These are phyloP conservation scores for Rhizopogon vesiculosus DNA, from an alignment of 768 basidiomycete genomes.

Conservation along the genomic window DNA sequence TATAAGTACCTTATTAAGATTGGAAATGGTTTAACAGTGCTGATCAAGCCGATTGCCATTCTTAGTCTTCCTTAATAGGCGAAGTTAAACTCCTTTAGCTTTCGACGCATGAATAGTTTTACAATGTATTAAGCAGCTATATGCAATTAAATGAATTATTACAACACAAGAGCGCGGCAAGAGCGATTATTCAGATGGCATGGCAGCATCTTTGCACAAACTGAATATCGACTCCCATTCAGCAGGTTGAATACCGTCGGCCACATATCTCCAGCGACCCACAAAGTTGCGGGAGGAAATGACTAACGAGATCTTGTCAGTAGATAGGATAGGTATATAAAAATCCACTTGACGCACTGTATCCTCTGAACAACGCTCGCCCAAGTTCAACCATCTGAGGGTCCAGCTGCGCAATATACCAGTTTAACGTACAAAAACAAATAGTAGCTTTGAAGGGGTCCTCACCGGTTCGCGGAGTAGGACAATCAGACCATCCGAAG, in stretches of 20 bases:
- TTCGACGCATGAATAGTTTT: no score
- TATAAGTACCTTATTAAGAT: no score
- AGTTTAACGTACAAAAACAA: constrained; percentile 2
- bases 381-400: constrained; percentile 26
- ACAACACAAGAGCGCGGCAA: no score
- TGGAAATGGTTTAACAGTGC: no score
- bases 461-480: constrained; percentile 49
- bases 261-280: constrained; percentile 38
- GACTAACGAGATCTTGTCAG: constrained; percentile 29
- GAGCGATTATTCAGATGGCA: constrained; percentile 1
- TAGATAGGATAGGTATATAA: neutral
- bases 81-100: no score
- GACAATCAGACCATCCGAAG: constrained; percentile 55
- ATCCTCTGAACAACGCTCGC: constrained; percentile 41
- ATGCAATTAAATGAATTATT: neutral
- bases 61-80: no score
- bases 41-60: no score
- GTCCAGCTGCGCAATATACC: constrained; percentile 13
- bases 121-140: neutral
- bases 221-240: constrained; percentile 53
- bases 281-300: constrained; percentile 48
- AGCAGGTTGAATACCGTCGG: constrained; percentile 28
- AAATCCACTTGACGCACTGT: constrained; percentile 30
- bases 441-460: constrained; percentile 1
- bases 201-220: constrained; percentile 35